Evolutionary conservation across 805 yeast species (phyloP).

Genomic region (Candida palmyrensis): DNA sequence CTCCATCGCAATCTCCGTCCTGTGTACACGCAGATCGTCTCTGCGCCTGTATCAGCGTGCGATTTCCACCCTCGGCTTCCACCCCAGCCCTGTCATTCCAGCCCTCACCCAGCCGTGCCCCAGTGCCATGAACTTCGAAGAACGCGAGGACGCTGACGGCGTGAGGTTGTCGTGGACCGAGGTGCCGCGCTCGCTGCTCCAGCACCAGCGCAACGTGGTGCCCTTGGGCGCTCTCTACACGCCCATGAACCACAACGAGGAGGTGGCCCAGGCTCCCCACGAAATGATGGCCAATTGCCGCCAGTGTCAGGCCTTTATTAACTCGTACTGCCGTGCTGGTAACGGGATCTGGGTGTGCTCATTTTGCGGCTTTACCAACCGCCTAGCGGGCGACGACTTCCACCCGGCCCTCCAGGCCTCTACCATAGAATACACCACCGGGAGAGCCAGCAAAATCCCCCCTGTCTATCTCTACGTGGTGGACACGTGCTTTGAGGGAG

Average conservation of each 20-base stretch:
- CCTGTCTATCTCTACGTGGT: constrained; percentile 51
- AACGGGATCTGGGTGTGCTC: constrained; percentile 51
- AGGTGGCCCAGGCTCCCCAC: constrained; percentile 26
- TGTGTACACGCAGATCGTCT: no score
- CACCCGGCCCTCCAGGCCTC: constrained; percentile 28
- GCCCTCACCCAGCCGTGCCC: no score
- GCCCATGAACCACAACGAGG: constrained; percentile 47
- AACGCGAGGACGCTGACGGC: constrained; percentile 67
- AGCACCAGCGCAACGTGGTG: constrained; percentile 46
- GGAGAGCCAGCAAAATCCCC: constrained; percentile 34
- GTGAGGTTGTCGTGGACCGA: constrained; percentile 71
- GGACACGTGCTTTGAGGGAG: constrained; percentile 48
- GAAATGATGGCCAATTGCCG: constrained; percentile 45
- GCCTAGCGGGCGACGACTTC: constrained; percentile 24
- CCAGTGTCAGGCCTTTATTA: constrained; percentile 49
- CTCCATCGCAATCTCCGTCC: neutral
- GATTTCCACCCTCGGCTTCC: no score
- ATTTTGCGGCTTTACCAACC: constrained; percentile 47
- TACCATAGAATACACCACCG: constrained; percentile 49
- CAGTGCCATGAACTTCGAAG: constrained; percentile 45
- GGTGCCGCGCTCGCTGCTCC: constrained; percentile 50
- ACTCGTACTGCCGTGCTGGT: constrained; percentile 43
- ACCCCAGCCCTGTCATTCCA: no score
- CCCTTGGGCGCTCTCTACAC: constrained; percentile 58
- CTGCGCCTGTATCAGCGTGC: no score